These are phyloP conservation scores for Rhizopogon sp. DNA, from an alignment of 768 basidiomycete genomes.

Conservation along the genomic window DNA sequence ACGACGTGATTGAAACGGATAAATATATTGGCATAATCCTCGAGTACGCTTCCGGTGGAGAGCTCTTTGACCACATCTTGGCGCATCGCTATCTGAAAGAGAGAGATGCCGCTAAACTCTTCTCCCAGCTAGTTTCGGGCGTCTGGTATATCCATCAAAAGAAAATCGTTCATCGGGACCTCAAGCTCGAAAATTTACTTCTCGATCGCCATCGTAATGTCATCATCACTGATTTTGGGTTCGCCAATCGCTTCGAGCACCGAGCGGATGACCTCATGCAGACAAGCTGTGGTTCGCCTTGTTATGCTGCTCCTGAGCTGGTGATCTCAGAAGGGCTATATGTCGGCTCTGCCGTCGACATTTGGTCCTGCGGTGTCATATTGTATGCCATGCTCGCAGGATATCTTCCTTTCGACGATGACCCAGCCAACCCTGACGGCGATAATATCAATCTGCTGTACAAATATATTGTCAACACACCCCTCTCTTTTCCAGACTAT, in stretches of 20 bases:
- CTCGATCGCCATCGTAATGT: slow-evolving; percentile 97
- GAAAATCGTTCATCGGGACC: slow-evolving; percentile 98
- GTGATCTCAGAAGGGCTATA: slow-evolving; percentile 97
- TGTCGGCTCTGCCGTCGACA: slow-evolving; percentile 95
- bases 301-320: slow-evolving; percentile 97
- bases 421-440: slow-evolving; percentile 96
- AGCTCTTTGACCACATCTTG: slow-evolving; percentile 97
- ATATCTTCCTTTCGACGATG: slow-evolving; percentile 98
- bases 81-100: slow-evolving; percentile 96
- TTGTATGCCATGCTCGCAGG: slow-evolving; percentile 96
- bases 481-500: slow-evolving; percentile 95
- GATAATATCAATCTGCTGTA: slow-evolving; percentile 99
- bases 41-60: slow-evolving; percentile 97
- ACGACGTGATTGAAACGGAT: slow-evolving; percentile 99
- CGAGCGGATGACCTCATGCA: slow-evolving; percentile 95
- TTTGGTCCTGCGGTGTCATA: slow-evolving; percentile 96
- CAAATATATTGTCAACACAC: slow-evolving; percentile 97
- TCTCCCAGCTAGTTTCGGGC: slow-evolving; percentile 96
- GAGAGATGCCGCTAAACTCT: slow-evolving; percentile 90
- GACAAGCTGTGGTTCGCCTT: slow-evolving; percentile 94
- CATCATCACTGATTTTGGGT: slow-evolving; percentile 99
- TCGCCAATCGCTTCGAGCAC: slow-evolving; percentile 96
- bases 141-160: slow-evolving; percentile 99
- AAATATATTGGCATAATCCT: slow-evolving; percentile 99
- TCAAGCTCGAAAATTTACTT: slow-evolving; percentile 97